These are phyloP conservation scores for Umbellularia californica DNA, from an alignment of 164 flowering plant genomes.

Conservation along the genomic window DNA sequence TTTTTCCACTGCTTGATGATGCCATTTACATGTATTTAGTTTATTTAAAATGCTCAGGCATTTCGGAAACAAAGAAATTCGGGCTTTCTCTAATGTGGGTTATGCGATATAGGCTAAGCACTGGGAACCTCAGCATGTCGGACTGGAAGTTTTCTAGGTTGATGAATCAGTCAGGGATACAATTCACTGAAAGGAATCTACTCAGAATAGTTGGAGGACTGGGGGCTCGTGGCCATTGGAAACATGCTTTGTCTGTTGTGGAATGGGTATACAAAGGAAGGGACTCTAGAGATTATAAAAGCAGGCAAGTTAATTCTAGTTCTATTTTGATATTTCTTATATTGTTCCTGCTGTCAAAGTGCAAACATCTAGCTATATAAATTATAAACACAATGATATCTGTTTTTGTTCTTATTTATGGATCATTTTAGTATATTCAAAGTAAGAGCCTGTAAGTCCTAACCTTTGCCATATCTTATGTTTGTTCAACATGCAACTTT, in stretches of 20 bases:
- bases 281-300: constrained; percentile 44
- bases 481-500: background rate
- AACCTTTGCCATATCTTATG: background rate
- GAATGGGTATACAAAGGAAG: constrained; percentile 68
- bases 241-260: constrained; percentile 70
- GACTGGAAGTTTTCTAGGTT: constrained; percentile 88
- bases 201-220: constrained; percentile 66
- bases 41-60: background rate
- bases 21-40: background rate
- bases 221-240: constrained; percentile 66
- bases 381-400: no score
- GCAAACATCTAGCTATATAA: background rate
- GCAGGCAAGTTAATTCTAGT: constrained; percentile 50
- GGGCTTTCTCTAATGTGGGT: background rate
- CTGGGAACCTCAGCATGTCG: constrained; percentile 34
- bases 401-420: background rate
- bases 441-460: background rate
- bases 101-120: constrained; percentile 46
- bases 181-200: constrained; percentile 65
- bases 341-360: background rate
- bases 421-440: no score
- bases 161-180: constrained; percentile 74
- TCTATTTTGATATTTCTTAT: background rate
- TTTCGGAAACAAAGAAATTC: background rate
- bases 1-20: background rate